phyloP scores from a whole-genome alignment of 352 stramenopile genomes.

The Phytopythium sindhum region DNA sequence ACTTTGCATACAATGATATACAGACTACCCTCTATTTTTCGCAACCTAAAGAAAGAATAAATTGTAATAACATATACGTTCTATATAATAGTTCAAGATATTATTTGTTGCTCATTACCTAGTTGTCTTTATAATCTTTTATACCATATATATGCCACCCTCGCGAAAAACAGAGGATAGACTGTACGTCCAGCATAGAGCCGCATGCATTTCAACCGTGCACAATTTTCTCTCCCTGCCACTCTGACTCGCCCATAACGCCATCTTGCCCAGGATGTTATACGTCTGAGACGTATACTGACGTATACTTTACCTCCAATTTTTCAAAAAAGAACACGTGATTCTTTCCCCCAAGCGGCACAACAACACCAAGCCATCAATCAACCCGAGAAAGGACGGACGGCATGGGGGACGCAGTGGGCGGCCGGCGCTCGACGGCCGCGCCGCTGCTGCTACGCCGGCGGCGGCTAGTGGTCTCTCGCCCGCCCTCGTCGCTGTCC shows the following conservation, averaged over 20 bases:
- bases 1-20: background rate
- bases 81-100: no score
- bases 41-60: no score
- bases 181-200: no score
- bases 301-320: background rate
- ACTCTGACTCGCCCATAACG: background rate
- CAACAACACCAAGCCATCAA: background rate
- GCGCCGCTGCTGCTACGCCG: slow-evolving; percentile 7
- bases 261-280: background rate
- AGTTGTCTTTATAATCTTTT: no score
- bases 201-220: background rate
- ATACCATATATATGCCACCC: no score
- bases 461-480: slow-evolving; percentile 7
- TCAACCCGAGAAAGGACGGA: background rate
- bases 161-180: no score
- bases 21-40: background rate
- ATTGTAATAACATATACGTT: no score
- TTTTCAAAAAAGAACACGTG: slow-evolving; percentile 3
- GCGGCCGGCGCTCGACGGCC: background rate
- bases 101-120: no score
- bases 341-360: background rate
- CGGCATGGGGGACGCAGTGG: background rate
- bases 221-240: background rate
- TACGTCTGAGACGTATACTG: background rate
- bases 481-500: slow-evolving; percentile 9